Percentiles rank a stretch among this genome's conserved stretches.
These are phyloP conservation scores for Debaryomyces singareniensis DNA, from an alignment of 1,139 yeast genomes.

Conservation along the genomic window DNA sequence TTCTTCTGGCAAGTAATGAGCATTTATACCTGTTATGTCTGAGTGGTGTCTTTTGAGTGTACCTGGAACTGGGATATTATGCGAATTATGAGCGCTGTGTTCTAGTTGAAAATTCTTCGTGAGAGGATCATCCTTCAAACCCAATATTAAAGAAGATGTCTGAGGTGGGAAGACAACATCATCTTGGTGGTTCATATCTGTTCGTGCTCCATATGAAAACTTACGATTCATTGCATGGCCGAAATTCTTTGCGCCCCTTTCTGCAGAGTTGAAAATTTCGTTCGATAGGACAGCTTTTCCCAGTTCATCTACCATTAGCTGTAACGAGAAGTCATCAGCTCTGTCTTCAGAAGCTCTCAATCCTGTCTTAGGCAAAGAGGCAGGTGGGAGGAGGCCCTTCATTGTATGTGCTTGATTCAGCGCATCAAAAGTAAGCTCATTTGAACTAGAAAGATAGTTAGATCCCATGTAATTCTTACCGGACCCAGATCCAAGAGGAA, in stretches of 20 bases:
- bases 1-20: conserved; percentile 3
- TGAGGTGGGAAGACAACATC: neutral
- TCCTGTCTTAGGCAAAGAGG: neutral
- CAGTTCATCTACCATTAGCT: conserved; percentile 36
- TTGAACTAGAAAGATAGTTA: neutral
- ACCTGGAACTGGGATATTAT: conserved; percentile 7
- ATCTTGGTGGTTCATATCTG: neutral
- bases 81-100: neutral
- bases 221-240: neutral
- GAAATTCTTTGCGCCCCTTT: neutral
- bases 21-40: conserved; percentile 18
- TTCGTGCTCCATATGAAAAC: neutral
- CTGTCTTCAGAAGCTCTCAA: neutral
- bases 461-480: too few relatives aligned
- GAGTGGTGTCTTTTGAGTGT: conserved; percentile 26
- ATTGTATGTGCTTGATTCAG: neutral
- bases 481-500: neutral
- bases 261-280: conserved; percentile 11
- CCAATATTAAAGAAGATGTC: neutral
- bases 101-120: neutral
- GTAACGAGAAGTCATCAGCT: conserved; percentile 23
- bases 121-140: neutral
- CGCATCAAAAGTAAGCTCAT: neutral
- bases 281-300: conserved; percentile 40
- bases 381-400: neutral